phyloP scores from a whole-genome alignment of 1,139 yeast genomes.

The Diutina mesorugosa region DNA sequence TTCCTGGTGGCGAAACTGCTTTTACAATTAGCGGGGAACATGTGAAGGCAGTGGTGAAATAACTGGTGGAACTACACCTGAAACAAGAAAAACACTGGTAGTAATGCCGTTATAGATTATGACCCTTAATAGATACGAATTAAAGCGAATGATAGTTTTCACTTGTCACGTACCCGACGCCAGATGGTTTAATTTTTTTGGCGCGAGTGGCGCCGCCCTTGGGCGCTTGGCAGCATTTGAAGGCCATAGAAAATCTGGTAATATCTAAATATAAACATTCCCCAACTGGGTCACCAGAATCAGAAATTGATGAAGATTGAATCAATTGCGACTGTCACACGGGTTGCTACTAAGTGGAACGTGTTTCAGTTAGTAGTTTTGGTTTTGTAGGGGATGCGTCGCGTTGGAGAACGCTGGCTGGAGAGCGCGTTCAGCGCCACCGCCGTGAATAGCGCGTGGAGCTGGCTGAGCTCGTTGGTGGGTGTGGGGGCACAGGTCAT shows the following conservation, averaged over 20 bases:
- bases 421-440: no score
- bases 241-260: not conserved
- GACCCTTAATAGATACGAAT: conserved; percentile 1
- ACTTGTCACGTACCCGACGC: not conserved
- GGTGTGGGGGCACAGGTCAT: no score
- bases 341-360: no score
- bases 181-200: not conserved
- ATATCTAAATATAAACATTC: not conserved
- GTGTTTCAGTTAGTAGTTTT: no score
- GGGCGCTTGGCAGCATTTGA: not conserved
- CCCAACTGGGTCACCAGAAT: not conserved
- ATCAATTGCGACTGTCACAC: not conserved
- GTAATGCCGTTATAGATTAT: conserved; percentile 1
- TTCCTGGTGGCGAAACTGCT: conserved; percentile 36
- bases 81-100: not conserved
- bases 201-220: not conserved
- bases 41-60: not conserved
- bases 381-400: no score
- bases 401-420: no score
- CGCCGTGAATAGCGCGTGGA: no score
- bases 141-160: not conserved
- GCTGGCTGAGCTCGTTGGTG: no score
- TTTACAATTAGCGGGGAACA: conserved; percentile 21
- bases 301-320: no score
- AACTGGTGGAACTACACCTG: not conserved